phyloP scores from a whole-genome alignment of 441 rosid species.

The Brassica balearica region DNA sequence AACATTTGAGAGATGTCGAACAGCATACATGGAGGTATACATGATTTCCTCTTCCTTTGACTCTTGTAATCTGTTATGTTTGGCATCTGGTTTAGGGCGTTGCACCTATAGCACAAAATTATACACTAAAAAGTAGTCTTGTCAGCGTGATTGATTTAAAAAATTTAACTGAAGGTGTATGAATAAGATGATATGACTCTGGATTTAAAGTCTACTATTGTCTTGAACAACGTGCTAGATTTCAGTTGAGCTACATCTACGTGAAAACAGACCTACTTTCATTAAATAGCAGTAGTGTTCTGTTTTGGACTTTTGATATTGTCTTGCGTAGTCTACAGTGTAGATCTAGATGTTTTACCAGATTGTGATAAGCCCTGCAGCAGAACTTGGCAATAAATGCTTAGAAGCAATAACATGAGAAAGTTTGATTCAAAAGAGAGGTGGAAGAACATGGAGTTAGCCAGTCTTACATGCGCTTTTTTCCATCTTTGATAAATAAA shows the following conservation, averaged over 20 bases:
- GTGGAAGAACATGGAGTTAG: slow-evolving; percentile 14
- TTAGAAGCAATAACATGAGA: slow-evolving; percentile 17
- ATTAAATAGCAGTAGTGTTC: slow-evolving; percentile 11
- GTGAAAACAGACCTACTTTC: slow-evolving; percentile 10
- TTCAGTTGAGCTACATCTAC: slow-evolving; percentile 6
- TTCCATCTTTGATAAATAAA: slow-evolving; percentile 1
- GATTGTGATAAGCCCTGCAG: slow-evolving; percentile 7
- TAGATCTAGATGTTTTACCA: slow-evolving; percentile 26
- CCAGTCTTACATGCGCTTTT: slow-evolving; percentile 20
- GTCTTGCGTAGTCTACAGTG: slow-evolving; percentile 22
- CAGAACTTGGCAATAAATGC: slow-evolving; percentile 36
- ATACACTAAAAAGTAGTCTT: neutral
- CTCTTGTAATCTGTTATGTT: slow-evolving; percentile 27
- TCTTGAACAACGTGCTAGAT: slow-evolving; percentile 20
- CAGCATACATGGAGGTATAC: slow-evolving; percentile 93
- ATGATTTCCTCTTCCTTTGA: slow-evolving; percentile 20
- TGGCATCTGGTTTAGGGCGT: slow-evolving; percentile 26
- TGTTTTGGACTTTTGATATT: slow-evolving; percentile 22
- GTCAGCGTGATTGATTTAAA: slow-evolving; percentile 6
- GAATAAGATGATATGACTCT: slow-evolving; percentile 23
- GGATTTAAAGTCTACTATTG: slow-evolving; percentile 10
- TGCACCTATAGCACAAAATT: slow-evolving; percentile 32
- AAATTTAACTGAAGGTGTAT: slow-evolving; percentile 4
- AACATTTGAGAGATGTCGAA: slow-evolving; percentile 94
- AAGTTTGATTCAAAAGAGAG: slow-evolving; percentile 8